Percentiles rank a stretch among this genome's conserved stretches.
These are phyloP conservation scores for Helotiales sp. DNA, from an alignment of 2,329 filamentous ascomycete species.

Conservation along the genomic window DNA sequence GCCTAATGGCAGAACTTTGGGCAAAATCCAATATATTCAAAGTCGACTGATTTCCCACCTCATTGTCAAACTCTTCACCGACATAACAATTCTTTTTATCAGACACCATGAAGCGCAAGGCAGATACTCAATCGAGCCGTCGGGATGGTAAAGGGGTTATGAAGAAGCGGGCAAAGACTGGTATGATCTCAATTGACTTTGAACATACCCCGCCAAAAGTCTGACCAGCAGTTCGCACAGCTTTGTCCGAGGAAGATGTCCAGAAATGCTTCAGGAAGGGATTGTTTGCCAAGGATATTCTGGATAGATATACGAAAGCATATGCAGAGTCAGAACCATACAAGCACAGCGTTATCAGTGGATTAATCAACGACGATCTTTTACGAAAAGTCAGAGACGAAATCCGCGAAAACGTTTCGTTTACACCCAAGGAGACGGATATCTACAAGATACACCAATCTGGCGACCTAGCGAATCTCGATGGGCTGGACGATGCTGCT, in stretches of 20 bases:
- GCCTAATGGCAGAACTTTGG: conserved; percentile 7
- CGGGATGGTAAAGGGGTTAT: conserved; percentile 40
- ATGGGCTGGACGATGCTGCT: conserved; percentile 85
- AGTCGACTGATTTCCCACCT: conserved; percentile 21
- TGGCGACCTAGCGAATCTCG: conserved; percentile 93
- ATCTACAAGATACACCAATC: conserved; percentile 99
- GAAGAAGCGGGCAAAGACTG: conserved; percentile 53
- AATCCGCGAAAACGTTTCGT: conserved; percentile 86
- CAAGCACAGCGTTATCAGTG: conserved; percentile 86
- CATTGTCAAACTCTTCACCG: conserved; percentile 5
- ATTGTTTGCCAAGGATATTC: conserved; percentile 61
- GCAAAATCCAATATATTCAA: conserved; percentile 14
- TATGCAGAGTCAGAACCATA: conserved; percentile 72
- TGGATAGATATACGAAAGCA: conserved; percentile 58
- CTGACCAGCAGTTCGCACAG: conserved; percentile 25
- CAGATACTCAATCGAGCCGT: conserved; percentile 45
- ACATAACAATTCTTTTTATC: conserved; percentile 7
- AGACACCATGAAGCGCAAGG: conserved; percentile 60
- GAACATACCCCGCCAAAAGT: conserved; percentile 11
- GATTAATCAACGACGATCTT: conserved; percentile 76
- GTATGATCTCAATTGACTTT: conserved; percentile 33
- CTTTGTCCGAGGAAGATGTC: conserved; percentile 33
- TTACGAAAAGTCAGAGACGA: conserved; percentile 85
- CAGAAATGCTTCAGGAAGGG: conserved; percentile 58
- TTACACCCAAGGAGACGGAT: conserved; percentile 98